A percentile compares a stretch with the other conserved stretches of the same genome.
Conservation (phyloP, 495 filamentous ascomycete species). For the Neurospora sp. region DNA sequence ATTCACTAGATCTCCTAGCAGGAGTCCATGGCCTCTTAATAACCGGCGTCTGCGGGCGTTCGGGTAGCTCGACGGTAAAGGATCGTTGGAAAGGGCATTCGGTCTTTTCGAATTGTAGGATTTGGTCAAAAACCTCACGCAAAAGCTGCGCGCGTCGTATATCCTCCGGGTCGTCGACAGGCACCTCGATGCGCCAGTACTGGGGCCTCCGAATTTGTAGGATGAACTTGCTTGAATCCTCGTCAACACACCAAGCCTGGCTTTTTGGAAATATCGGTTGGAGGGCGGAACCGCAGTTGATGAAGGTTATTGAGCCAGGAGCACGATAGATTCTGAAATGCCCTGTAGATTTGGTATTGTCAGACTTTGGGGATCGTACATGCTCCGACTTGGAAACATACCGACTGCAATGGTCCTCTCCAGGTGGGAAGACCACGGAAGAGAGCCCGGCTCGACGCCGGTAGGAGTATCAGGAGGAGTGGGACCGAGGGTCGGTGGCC, state of each 20-base stretch:
- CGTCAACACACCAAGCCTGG: constrained; percentile 87
- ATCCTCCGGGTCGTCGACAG: constrained; percentile 50
- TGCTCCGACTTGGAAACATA: constrained; percentile 22
- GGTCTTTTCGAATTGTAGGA: constrained; percentile 78
- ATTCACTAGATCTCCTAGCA: constrained; percentile 29
- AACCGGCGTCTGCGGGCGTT: constrained; percentile 52
- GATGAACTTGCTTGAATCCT: constrained; percentile 66
- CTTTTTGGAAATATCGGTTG: constrained; percentile 80
- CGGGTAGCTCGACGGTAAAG: constrained; percentile 67
- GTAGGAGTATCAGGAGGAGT: constrained; percentile 26
- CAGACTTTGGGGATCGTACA: neutral
- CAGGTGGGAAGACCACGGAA: constrained; percentile 64
- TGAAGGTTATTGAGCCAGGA: constrained; percentile 69
- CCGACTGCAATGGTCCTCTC: constrained; percentile 76
- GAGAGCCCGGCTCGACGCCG: constrained; percentile 40
- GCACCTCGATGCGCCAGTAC: constrained; percentile 84
- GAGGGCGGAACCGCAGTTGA: constrained; percentile 69
- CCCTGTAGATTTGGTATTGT: constrained; percentile 33
- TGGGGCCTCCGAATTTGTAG: constrained; percentile 66
- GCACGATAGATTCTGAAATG: constrained; percentile 71
- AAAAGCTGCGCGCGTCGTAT: constrained; percentile 48
- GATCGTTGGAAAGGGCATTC: constrained; percentile 72
- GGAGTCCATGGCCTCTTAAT: constrained; percentile 64
- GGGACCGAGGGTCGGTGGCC: constrained; percentile 20
- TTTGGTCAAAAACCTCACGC: constrained; percentile 54